Conservation (phyloP, 768 basidiomycete species). For the Lactifluus hygrophoroides region DNA sequence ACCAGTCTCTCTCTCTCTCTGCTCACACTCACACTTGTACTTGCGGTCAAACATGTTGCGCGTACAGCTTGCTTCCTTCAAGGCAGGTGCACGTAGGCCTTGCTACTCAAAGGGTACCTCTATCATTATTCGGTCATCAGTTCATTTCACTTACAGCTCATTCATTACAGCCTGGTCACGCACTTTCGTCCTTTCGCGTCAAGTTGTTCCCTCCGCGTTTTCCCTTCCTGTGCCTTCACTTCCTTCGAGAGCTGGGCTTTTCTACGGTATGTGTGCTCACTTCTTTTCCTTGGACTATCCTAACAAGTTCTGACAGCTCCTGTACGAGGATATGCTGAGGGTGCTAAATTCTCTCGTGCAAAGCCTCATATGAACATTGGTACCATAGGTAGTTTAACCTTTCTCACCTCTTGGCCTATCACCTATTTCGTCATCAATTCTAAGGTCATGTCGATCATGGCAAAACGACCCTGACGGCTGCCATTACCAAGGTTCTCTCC, state of each 20-base stretch:
- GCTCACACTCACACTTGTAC: too few species aligned
- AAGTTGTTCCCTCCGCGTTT: not conserved
- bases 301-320: conserved; percentile 30
- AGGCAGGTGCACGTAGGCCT: conserved; percentile 15
- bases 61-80: conserved; percentile 7
- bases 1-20: not conserved
- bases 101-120: conserved; percentile 6
- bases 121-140: not conserved
- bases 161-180: conserved; percentile 12
- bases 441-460: conserved; percentile 94
- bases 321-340: conserved; percentile 70
- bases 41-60: conserved; percentile 13
- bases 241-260: not conserved
- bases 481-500: conserved; percentile 90
- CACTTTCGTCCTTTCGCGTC: conserved; percentile 7
- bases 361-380: conserved; percentile 96
- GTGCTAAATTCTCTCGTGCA: conserved; percentile 50
- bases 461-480: conserved; percentile 94
- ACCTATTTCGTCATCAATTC: not conserved
- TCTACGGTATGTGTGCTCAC: conserved; percentile 4
- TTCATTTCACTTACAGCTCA: not conserved
- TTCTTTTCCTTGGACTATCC: not conserved
- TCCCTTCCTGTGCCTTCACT: conserved; percentile 1
- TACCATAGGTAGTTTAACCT: conserved; percentile 62
- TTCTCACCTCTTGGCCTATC: not conserved